A percentile compares a stretch with the other conserved stretches of the same genome.
phyloP scores from a whole-genome alignment of 805 yeast species.

The Candida silvicultrix region DNA sequence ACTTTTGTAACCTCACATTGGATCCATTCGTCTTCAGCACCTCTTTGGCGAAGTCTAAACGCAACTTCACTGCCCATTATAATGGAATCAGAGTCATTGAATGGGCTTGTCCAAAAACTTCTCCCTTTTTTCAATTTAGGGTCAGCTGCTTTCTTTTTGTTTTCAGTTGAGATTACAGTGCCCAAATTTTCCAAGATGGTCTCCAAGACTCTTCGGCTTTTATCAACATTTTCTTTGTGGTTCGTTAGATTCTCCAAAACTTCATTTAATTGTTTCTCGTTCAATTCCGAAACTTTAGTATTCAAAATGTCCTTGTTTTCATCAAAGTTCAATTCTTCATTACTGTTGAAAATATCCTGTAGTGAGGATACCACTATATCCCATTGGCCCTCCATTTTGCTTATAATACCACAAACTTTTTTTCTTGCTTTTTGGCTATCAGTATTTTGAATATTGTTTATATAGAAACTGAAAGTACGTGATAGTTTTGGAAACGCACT shows the following conservation, averaged over 20 bases:
- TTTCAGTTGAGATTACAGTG: slow-evolving; percentile 29
- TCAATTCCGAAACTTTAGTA: slow-evolving; percentile 24
- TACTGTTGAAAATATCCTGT: slow-evolving; percentile 61
- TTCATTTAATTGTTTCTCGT: slow-evolving; percentile 32
- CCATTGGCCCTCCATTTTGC: slow-evolving; percentile 57
- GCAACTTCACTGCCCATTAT: slow-evolving; percentile 80
- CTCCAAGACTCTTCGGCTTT: slow-evolving; percentile 37
- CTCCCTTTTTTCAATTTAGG: slow-evolving; percentile 22
- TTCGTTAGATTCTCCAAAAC: slow-evolving; percentile 36
- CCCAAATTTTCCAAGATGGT: slow-evolving; percentile 41
- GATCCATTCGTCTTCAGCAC: slow-evolving; percentile 87
- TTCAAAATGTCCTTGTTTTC: slow-evolving; percentile 23
- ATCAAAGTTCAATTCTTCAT: slow-evolving; percentile 49
- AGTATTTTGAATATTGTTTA: no score
- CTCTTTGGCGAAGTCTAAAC: slow-evolving; percentile 63
- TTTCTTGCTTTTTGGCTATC: no score
- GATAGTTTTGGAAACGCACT: no score
- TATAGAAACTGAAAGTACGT: no score
- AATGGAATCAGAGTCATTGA: slow-evolving; percentile 53
- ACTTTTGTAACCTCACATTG: slow-evolving; percentile 85
- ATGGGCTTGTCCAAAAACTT: slow-evolving; percentile 41
- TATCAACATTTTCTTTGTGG: slow-evolving; percentile 54
- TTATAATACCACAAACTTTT: no score
- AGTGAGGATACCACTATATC: slow-evolving; percentile 58
- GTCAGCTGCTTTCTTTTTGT: slow-evolving; percentile 16